phyloP scores from a whole-genome alignment of 306 rosid species.

The Pyrus betulifolia region DNA sequence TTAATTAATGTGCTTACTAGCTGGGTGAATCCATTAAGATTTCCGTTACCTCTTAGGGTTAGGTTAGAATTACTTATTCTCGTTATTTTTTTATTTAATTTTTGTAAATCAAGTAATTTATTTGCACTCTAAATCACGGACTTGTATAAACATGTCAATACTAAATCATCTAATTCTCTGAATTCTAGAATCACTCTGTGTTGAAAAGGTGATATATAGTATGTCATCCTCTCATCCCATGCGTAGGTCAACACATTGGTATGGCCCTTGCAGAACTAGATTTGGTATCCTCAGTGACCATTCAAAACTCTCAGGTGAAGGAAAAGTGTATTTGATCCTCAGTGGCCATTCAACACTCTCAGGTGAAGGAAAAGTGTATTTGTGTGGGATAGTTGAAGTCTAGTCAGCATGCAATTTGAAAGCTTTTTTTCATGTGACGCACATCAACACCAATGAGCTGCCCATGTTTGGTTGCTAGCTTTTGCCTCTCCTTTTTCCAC shows the following conservation, averaged over 20 bases:
- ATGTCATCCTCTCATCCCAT: background rate
- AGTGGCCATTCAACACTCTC: background rate
- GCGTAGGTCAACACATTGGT: background rate
- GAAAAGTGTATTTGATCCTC: background rate
- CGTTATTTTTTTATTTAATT: too few relatives aligned
- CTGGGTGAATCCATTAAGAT: background rate
- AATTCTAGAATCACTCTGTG: background rate
- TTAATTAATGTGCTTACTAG: background rate
- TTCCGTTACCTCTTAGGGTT: background rate
- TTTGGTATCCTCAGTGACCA: background rate
- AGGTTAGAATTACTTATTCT: background rate
- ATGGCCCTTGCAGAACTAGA: background rate
- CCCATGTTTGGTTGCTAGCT: conserved; percentile 13
- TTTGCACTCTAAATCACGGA: background rate
- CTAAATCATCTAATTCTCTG: background rate
- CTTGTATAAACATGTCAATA: background rate
- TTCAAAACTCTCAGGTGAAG: background rate
- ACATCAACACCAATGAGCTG: conserved; percentile 25
- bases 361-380: background rate
- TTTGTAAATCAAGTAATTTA: background rate
- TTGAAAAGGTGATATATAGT: background rate
- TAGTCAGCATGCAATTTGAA: conserved; percentile 14
- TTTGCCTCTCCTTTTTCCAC: conserved; percentile 1
- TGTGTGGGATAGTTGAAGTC: conserved; percentile 10
- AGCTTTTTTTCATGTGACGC: conserved; percentile 14